Percentiles rank a stretch among this genome's conserved stretches.
Conservation (phyloP, 169 alveolate genomes). For the Blepharisma undulans region DNA sequence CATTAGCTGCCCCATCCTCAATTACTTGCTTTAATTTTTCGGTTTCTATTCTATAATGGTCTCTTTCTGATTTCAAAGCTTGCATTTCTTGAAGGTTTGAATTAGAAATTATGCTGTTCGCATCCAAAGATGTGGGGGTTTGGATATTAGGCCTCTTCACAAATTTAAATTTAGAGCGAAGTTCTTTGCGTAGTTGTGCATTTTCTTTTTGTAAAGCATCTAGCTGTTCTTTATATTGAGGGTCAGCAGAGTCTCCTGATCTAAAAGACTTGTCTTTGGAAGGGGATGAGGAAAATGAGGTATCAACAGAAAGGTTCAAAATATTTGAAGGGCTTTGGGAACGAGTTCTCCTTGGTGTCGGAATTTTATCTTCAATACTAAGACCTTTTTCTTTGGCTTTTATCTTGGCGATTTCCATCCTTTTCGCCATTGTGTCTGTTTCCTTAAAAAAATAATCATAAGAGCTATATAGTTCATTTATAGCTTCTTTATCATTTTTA, state of each 20-base stretch:
- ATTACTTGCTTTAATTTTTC: background rate
- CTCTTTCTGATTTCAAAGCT: constrained; percentile 21
- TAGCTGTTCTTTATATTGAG: background rate
- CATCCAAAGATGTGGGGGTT: background rate
- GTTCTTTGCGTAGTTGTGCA: background rate
- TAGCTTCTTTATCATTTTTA: constrained; percentile 36
- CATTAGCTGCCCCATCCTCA: background rate
- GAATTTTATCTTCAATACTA: background rate
- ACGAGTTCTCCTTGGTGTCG: background rate
- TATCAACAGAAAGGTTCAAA: constrained; percentile 20
- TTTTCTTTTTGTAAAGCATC: background rate
- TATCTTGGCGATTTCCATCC: background rate
- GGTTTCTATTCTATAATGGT: background rate
- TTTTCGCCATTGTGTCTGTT: constrained; percentile 16
- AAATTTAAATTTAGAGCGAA: background rate
- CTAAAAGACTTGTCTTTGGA: background rate
- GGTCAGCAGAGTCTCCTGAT: background rate
- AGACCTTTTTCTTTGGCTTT: background rate
- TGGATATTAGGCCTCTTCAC: background rate
- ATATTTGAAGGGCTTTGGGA: constrained; percentile 15
- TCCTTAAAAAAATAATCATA: background rate
- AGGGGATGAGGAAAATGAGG: constrained; percentile 3
- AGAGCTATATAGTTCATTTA: background rate
- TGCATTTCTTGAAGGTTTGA: constrained; percentile 8
- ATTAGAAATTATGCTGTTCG: constrained; percentile 10